phyloP scores from a whole-genome alignment of 164 flowering plant genomes.

The Saururus chinensis region DNA sequence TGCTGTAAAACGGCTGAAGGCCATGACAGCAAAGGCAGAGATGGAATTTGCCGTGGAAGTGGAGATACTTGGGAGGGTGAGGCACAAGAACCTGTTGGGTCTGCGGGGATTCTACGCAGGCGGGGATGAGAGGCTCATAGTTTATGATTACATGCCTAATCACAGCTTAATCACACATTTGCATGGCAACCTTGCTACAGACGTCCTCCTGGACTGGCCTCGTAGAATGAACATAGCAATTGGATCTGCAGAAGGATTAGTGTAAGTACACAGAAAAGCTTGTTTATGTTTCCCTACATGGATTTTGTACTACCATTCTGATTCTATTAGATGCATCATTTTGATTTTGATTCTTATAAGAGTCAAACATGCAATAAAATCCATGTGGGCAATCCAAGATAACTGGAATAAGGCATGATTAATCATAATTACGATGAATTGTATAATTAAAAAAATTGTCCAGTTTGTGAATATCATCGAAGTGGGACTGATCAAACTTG shows the following conservation, averaged over 20 bases:
- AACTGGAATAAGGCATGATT: no score
- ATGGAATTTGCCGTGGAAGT: conserved; percentile 81
- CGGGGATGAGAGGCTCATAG: conserved; percentile 66
- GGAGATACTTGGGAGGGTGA: conserved; percentile 63
- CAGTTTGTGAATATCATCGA: no score
- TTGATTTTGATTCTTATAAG: no score
- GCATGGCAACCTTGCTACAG: conserved; percentile 46
- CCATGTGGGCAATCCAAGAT: no score
- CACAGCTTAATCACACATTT: conserved; percentile 59
- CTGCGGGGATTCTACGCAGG: conserved; percentile 63
- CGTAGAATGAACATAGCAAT: conserved; percentile 38
- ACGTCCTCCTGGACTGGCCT: conserved; percentile 47
- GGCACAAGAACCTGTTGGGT: conserved; percentile 57
- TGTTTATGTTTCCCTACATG: no score
- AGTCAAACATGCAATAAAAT: no score
- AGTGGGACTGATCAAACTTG: background rate
- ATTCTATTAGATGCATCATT: no score
- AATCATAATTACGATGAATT: no score
- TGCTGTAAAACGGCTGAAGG: conserved; percentile 59
- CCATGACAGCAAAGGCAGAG: conserved; percentile 56
- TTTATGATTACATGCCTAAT: conserved; percentile 75
- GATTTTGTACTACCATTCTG: no score
- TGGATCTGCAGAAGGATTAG: conserved; percentile 68
- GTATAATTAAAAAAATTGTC: no score
- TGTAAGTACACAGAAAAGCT: conserved; percentile 35